phyloP scores from a whole-genome alignment of 192 early-diverging fungal species.

The Globomyces pollinis-pini region DNA sequence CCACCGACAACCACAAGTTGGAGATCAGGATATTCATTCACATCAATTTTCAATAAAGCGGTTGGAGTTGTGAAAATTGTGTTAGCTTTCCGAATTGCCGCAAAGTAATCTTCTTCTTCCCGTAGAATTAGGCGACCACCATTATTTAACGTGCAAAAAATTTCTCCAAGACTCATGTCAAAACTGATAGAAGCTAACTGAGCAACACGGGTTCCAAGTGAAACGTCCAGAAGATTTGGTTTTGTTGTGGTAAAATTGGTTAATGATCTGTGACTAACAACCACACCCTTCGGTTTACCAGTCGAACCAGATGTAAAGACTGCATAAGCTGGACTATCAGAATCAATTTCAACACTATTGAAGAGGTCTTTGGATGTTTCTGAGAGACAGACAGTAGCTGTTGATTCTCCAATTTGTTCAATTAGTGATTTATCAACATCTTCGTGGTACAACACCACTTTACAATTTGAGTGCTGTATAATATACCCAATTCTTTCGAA shows the following conservation, averaged over 20 bases:
- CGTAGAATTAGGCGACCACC: constrained; percentile 17
- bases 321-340: constrained; percentile 6
- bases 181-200: constrained; percentile 11
- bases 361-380: neutral
- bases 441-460: neutral
- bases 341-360: neutral
- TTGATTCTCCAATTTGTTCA: neutral
- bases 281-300: constrained; percentile 32
- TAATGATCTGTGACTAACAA: constrained; percentile 18
- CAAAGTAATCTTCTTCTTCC: constrained; percentile 12
- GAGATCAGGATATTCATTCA: constrained; percentile 19
- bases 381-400: neutral
- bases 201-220: neutral
- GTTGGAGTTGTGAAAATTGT: constrained; percentile 23
- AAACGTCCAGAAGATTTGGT: neutral
- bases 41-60: constrained; percentile 15
- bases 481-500: constrained; percentile 22
- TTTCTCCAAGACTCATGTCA: constrained; percentile 20
- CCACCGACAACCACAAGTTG: constrained; percentile 17
- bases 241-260: constrained; percentile 5
- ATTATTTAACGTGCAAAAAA: constrained; percentile 13
- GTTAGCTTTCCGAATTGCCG: constrained; percentile 6
- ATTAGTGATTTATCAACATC: neutral
- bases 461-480: neutral
- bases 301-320: constrained; percentile 38